phyloP scores from a whole-genome alignment of 2,329 filamentous ascomycete species.

The Fonsecaea pedrosoi region DNA sequence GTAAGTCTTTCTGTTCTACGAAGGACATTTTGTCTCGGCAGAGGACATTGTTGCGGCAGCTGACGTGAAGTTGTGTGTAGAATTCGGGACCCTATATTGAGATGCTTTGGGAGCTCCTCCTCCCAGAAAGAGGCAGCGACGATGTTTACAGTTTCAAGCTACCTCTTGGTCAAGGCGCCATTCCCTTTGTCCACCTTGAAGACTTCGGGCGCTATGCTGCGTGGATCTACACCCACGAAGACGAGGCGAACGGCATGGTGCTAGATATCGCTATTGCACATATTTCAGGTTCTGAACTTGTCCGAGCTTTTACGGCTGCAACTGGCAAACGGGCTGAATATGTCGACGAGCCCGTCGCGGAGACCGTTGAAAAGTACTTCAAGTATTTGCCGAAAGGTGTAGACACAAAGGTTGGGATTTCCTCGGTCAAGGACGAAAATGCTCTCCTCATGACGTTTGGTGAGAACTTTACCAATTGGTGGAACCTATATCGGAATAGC shows the following conservation, averaged over 20 bases:
- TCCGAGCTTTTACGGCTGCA: constrained; percentile 50
- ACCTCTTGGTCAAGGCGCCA: constrained; percentile 47
- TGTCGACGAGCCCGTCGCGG: constrained; percentile 46
- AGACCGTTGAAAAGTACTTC: constrained; percentile 41
- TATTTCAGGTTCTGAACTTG: constrained; percentile 50
- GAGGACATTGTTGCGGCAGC: not conserved
- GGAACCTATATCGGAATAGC: constrained; percentile 54
- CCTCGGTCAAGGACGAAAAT: constrained; percentile 45
- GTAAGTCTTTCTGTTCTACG: not conserved
- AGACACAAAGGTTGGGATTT: constrained; percentile 32
- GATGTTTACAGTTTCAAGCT: constrained; percentile 51
- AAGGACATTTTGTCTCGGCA: not conserved
- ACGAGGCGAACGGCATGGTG: constrained; percentile 53
- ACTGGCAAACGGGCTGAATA: constrained; percentile 52
- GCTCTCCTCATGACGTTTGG: constrained; percentile 48
- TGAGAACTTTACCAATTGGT: constrained; percentile 60
- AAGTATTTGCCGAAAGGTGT: constrained; percentile 20
- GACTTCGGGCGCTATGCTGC: constrained; percentile 56
- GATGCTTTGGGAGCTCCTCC: constrained; percentile 35
- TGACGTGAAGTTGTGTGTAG: not conserved
- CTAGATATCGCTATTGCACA: constrained; percentile 54
- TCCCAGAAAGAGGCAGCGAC: constrained; percentile 50
- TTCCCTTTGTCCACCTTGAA: constrained; percentile 53
- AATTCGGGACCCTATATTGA: constrained; percentile 40
- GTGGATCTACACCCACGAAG: constrained; percentile 57